phyloP scores from a whole-genome alignment of 768 basidiomycete genomes.

The Suillus luteus region DNA sequence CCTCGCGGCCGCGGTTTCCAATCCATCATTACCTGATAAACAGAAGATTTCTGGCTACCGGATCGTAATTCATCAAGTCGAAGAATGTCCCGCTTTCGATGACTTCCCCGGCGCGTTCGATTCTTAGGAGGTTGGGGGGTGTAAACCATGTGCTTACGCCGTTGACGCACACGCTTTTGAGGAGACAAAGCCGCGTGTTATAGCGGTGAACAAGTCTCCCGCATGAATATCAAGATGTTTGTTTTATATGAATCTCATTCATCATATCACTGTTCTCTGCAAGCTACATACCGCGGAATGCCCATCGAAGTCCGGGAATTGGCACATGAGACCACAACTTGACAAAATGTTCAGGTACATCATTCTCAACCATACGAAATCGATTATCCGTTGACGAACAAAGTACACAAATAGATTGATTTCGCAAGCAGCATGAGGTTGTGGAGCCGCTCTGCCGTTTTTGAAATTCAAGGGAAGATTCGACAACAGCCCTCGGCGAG shows the following conservation, averaged over 20 bases:
- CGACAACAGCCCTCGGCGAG: not conserved
- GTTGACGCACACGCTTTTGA: not conserved
- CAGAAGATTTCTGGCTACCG: not conserved
- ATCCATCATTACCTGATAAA: not conserved
- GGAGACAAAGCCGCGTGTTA: not conserved
- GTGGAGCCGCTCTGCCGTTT: not conserved
- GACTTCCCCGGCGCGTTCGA: not conserved
- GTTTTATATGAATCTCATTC: not conserved
- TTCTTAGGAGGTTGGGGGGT: not conserved
- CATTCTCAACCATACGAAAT: not conserved
- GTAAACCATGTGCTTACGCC: not conserved
- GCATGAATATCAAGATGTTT: too few species aligned
- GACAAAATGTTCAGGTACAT: not conserved
- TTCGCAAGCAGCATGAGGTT: not conserved
- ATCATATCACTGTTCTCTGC: not conserved
- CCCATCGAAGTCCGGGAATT: not conserved
- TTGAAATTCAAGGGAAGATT: not conserved
- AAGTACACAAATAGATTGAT: not conserved
- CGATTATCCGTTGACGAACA: not conserved
- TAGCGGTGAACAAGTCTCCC: not conserved
- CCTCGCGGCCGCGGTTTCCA: not conserved
- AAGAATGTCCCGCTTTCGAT: not conserved
- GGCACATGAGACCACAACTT: not conserved
- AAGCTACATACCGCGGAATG: not conserved
- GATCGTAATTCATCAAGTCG: not conserved